A percentile compares a stretch with the other conserved stretches of the same genome.
These are phyloP conservation scores for Kokia cookei DNA, from an alignment of 441 rosid species.

Conservation along the genomic window DNA sequence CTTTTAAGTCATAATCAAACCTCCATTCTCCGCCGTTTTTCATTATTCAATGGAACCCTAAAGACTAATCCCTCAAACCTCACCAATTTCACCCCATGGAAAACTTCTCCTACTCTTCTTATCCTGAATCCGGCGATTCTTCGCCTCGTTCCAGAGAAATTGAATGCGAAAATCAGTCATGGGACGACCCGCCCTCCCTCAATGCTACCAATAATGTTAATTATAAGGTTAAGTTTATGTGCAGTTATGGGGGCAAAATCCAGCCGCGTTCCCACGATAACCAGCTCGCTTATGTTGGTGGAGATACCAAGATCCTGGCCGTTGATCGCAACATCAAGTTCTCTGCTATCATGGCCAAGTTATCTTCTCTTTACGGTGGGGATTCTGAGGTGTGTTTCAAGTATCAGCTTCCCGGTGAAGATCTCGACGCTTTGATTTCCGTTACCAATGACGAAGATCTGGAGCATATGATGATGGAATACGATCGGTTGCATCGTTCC, in stretches of 20 bases:
- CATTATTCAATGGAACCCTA: neutral
- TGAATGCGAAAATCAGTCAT: conserved; percentile 40
- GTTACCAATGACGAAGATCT: conserved; percentile 62
- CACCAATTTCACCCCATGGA: conserved; percentile 22
- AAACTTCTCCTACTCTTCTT: conserved; percentile 44
- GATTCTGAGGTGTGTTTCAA: conserved; percentile 36
- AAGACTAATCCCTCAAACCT: neutral
- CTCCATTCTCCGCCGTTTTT: conserved; percentile 10
- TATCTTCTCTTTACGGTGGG: conserved; percentile 30
- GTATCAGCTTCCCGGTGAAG: conserved; percentile 66
- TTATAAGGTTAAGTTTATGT: conserved; percentile 50
- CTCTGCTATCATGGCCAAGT: conserved; percentile 28
- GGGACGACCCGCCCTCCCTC: conserved; percentile 33
- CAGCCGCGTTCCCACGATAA: conserved; percentile 57
- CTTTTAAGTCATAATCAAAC: neutral
- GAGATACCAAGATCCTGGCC: conserved; percentile 58
- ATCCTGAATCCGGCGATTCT: conserved; percentile 49
- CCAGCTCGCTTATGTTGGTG: conserved; percentile 50
- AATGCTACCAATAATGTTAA: conserved; percentile 8
- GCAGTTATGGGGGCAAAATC: conserved; percentile 66
- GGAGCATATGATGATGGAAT: conserved; percentile 59
- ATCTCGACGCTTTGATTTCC: conserved; percentile 57
- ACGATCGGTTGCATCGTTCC: conserved; percentile 38
- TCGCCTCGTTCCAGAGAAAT: conserved; percentile 54
- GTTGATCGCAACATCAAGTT: conserved; percentile 40